These are phyloP conservation scores for Xerophyta viscosa DNA, from an alignment of 106 monocot genomes.

Conservation along the genomic window DNA sequence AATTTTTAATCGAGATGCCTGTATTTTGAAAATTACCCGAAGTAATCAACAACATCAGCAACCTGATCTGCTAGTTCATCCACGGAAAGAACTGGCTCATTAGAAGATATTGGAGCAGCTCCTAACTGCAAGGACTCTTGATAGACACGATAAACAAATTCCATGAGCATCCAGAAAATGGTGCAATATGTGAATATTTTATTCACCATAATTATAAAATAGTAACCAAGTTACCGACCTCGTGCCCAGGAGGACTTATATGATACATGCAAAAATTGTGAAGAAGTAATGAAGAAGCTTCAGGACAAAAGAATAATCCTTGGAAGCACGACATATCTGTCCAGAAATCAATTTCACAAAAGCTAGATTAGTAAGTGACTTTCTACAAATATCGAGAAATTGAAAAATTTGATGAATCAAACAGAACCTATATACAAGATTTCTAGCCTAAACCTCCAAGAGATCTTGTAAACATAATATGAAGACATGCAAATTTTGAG, in stretches of 20 bases:
- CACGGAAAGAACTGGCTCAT: slow-evolving; percentile 55
- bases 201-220: background rate
- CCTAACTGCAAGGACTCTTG: slow-evolving; percentile 88
- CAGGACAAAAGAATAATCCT: slow-evolving; percentile 76
- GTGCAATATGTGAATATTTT: background rate
- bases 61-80: slow-evolving; percentile 89
- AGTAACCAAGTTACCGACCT: slow-evolving; percentile 46
- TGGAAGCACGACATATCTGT: slow-evolving; percentile 86
- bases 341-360: no score
- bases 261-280: slow-evolving; percentile 90
- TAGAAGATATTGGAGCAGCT: slow-evolving; percentile 79
- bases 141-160: slow-evolving; percentile 22
- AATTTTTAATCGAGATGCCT: background rate
- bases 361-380: no score
- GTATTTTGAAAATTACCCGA: slow-evolving; percentile 46
- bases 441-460: no score
- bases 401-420: no score
- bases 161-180: background rate
- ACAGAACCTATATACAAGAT: no score
- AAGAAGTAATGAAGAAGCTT: slow-evolving; percentile 64
- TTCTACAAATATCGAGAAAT: no score
- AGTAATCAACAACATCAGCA: slow-evolving; percentile 84
- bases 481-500: no score
- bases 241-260: slow-evolving; percentile 80
- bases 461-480: no score